A percentile compares a stretch with the other conserved stretches of the same genome.
Conservation (phyloP, 148 eudicot species). For the Limonium bicolor region DNA sequence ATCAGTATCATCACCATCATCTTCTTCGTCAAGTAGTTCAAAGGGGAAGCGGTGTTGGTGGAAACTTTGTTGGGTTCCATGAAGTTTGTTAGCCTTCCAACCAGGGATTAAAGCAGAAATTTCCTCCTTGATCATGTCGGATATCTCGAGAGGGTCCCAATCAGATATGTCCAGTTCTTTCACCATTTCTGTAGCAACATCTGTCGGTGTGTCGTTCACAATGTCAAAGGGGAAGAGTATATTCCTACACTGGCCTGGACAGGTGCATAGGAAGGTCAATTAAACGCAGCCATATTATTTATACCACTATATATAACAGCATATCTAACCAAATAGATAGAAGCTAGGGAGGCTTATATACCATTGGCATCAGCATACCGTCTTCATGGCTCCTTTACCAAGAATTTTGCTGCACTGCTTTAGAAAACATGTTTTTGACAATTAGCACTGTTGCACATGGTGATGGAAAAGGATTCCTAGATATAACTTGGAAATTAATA, state of each 20-base stretch:
- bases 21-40: slow-evolving; percentile 40
- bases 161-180: slow-evolving; percentile 61
- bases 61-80: too few relatives aligned
- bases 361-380: slow-evolving; percentile 64
- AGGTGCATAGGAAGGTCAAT: too few relatives aligned
- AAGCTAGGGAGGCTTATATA: slow-evolving; percentile 6
- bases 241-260: slow-evolving; percentile 36
- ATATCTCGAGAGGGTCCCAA: slow-evolving; percentile 58
- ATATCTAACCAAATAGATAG: not conserved
- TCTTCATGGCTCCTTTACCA: slow-evolving; percentile 86
- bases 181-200: slow-evolving; percentile 76
- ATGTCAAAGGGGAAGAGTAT: slow-evolving; percentile 59
- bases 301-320: not conserved
- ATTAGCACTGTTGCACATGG: not conserved
- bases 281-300: not conserved
- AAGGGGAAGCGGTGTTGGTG: slow-evolving; percentile 7
- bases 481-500: too few relatives aligned
- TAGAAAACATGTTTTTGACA: not conserved
- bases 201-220: slow-evolving; percentile 40
- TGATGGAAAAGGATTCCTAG: not conserved
- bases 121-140: slow-evolving; percentile 58
- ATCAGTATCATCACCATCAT: slow-evolving; percentile 26
- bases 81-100: too few relatives aligned
- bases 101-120: slow-evolving; percentile 41
- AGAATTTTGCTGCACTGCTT: slow-evolving; percentile 53